These are phyloP conservation scores for Puccinia hordei DNA, from an alignment of 1,284 basidiomycete species.

Conservation along the genomic window DNA sequence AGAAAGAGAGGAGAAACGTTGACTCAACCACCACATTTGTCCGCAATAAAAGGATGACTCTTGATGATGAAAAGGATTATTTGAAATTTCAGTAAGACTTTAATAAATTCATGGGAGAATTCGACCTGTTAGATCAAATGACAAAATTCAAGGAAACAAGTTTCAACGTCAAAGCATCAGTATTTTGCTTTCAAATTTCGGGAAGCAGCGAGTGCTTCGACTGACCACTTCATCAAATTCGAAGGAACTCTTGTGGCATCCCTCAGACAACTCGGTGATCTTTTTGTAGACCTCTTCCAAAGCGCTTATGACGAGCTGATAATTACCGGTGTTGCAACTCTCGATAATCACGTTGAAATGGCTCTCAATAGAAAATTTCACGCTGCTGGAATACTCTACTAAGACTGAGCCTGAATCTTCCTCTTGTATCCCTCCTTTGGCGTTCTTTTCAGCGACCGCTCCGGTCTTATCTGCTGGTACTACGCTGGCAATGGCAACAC, in stretches of 20 bases:
- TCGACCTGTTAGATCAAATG: background rate
- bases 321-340: background rate
- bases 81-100: slow-evolving; percentile 35
- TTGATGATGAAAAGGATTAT: background rate
- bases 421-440: background rate
- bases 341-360: background rate
- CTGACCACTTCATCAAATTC: slow-evolving; percentile 23
- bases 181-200: background rate
- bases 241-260: slow-evolving; percentile 16
- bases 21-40: slow-evolving; percentile 9
- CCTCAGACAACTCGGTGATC: background rate
- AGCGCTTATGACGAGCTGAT: background rate
- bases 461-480: slow-evolving; percentile 3
- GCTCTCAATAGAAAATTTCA: background rate
- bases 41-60: background rate
- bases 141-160: background rate
- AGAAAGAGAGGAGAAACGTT: background rate
- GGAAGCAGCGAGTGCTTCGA: background rate
- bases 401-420: background rate
- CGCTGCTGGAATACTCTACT: slow-evolving; percentile 1
- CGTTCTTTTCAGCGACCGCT: background rate
- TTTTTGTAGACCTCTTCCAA: slow-evolving; percentile 9
- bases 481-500: slow-evolving; percentile 8
- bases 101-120: slow-evolving; percentile 4
- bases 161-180: background rate